Percentiles rank a stretch among this genome's conserved stretches.
Conservation (phyloP, 306 rosid species). For the Vachellia collinsii region DNA sequence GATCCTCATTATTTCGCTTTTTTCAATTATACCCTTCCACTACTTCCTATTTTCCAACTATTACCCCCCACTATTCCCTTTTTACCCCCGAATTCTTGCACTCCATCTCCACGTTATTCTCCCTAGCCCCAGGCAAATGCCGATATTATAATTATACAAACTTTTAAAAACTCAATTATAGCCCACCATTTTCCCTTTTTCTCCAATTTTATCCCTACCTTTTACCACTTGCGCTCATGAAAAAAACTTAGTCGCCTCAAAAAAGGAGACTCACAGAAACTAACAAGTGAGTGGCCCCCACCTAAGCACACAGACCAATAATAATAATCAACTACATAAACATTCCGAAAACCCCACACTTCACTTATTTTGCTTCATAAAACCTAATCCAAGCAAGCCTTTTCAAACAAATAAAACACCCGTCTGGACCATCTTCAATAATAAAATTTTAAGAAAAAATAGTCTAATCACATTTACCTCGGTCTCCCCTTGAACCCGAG, state of each 20-base stretch:
- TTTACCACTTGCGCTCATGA: not conserved
- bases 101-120: not conserved
- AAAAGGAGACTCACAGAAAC: not conserved
- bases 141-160: not conserved
- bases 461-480: not conserved
- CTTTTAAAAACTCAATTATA: not conserved
- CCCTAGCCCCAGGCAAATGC: not conserved
- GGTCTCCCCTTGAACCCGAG: not conserved
- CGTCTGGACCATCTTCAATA: not conserved
- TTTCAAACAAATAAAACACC: not conserved
- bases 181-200: not conserved
- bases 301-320: not conserved
- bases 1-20: not conserved
- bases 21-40: not conserved
- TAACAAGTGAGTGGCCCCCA: conserved; percentile 29
- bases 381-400: too few species aligned
- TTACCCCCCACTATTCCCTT: not conserved
- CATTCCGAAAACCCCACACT: not conserved
- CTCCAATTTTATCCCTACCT: not conserved
- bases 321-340: not conserved
- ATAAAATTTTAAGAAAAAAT: not conserved
- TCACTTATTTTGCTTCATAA: too few species aligned
- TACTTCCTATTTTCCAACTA: not conserved
- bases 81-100: not conserved
- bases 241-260: not conserved